These are phyloP conservation scores for Oldenlandia corymbosa DNA, from an alignment of 257 asterid species.

Conservation along the genomic window DNA sequence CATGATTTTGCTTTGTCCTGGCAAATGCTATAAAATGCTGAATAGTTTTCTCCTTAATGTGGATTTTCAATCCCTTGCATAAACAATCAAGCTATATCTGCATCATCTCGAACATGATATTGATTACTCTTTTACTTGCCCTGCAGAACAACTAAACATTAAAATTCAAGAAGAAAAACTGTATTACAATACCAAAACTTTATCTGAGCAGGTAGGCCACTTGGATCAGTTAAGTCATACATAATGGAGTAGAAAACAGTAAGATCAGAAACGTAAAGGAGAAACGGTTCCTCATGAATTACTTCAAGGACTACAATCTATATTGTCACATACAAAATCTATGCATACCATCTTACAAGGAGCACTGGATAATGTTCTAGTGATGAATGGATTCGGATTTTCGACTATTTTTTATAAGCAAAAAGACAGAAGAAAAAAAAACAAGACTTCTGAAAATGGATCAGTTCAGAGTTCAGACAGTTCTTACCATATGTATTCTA, in stretches of 20 bases:
- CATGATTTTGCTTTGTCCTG: constrained; percentile 29
- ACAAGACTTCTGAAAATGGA: background rate
- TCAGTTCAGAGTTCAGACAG: background rate
- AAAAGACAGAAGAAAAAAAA: too few species aligned
- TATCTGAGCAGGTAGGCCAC: too few species aligned
- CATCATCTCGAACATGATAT: background rate
- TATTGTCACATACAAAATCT: background rate
- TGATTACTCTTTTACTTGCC: background rate
- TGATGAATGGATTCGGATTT: background rate
- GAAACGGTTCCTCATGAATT: background rate
- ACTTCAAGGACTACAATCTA: background rate
- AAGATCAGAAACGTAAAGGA: background rate
- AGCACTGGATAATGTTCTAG: background rate
- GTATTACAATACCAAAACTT: too few species aligned
- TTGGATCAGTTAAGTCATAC: background rate
- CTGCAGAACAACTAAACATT: background rate
- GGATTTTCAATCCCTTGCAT: background rate
- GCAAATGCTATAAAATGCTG: background rate
- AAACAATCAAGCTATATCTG: background rate
- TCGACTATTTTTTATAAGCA: background rate
- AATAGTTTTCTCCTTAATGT: background rate
- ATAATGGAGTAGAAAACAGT: background rate
- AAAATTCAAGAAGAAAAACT: too few species aligned
- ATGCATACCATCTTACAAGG: background rate
- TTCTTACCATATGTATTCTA: background rate